Evolutionary conservation across 305 asterid species (phyloP).

Genomic region (Plantago rigida): DNA sequence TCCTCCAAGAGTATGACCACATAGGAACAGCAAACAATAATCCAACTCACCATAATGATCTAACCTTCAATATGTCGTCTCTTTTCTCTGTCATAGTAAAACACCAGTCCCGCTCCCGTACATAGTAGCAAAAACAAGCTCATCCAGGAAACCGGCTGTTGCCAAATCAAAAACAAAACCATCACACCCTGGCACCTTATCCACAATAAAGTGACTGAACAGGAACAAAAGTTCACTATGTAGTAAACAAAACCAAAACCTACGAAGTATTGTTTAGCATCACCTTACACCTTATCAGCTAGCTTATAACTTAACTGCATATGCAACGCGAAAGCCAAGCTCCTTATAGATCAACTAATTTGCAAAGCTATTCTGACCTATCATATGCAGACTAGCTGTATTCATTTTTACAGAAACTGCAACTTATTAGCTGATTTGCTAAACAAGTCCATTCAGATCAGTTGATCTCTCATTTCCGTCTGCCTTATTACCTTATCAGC

Average conservation of each 20-base stretch:
- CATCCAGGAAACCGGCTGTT: slow-evolving; percentile 81
- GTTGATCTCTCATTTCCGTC: too few relatives aligned
- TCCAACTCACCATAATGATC: slow-evolving; percentile 58
- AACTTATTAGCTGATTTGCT: too few relatives aligned
- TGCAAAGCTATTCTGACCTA: too few relatives aligned
- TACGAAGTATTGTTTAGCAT: not conserved
- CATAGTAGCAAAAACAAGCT: slow-evolving; percentile 72
- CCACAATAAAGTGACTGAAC: not conserved
- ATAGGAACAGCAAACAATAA: slow-evolving; percentile 12
- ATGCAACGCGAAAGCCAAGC: not conserved
- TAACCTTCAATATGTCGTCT: slow-evolving; percentile 82
- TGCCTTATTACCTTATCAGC: too few relatives aligned
- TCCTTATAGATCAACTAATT: too few relatives aligned
- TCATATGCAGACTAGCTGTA: too few relatives aligned
- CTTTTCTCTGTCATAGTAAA: slow-evolving; percentile 81
- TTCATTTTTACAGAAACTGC: too few relatives aligned
- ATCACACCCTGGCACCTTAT: too few relatives aligned
- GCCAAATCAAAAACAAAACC: slow-evolving; percentile 4
- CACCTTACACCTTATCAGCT: not conserved
- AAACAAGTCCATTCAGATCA: too few relatives aligned
- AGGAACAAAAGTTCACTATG: not conserved
- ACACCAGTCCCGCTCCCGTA: slow-evolving; percentile 70
- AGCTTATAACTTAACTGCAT: not conserved
- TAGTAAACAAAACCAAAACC: not conserved
- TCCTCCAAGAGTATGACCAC: not conserved